A percentile compares a stretch with the other conserved stretches of the same genome.
Conservation (phyloP, 768 basidiomycete genomes). For the Pulveroboletus sp. region DNA sequence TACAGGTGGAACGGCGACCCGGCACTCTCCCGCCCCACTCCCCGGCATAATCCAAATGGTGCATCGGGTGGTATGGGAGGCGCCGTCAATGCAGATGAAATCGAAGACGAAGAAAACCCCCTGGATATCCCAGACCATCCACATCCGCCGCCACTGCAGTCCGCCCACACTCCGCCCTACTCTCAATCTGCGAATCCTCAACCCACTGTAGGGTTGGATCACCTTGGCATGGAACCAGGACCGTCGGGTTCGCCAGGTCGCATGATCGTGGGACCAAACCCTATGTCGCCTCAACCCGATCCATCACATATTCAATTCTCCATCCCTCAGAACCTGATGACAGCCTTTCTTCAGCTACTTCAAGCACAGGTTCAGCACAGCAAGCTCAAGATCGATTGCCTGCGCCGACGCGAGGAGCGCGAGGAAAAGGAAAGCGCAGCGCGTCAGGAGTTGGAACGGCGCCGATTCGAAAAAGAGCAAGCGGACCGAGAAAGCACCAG, state of each 20-base stretch:
- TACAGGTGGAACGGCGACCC: constrained; percentile 66
- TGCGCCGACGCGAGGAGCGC: constrained; percentile 65
- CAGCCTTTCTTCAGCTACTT: constrained; percentile 55
- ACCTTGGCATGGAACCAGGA: constrained; percentile 16
- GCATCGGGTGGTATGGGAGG: constrained; percentile 27
- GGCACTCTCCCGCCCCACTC: constrained; percentile 48
- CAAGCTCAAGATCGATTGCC: constrained; percentile 65
- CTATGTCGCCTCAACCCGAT: constrained; percentile 29
- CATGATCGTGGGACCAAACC: constrained; percentile 5
- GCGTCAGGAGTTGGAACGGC: constrained; percentile 50
- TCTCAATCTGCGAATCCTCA: constrained; percentile 16
- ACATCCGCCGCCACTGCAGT: constrained; percentile 29
- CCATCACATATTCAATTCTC: constrained; percentile 46
- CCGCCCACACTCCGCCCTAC: constrained; percentile 22
- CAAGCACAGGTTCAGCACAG: constrained; percentile 66
- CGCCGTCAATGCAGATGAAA: constrained; percentile 39
- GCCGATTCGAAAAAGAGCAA: constrained; percentile 53
- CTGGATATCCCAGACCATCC: constrained; percentile 39
- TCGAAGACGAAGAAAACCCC: constrained; percentile 50
- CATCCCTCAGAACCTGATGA: constrained; percentile 54
- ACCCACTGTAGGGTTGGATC: constrained; percentile 14
- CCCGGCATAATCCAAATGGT: constrained; percentile 34
- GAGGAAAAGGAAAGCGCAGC: constrained; percentile 54
- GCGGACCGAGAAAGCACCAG: constrained; percentile 53
- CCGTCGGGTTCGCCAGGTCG: constrained; percentile 18